Evolutionary conservation across 208 protist genomes (phyloP).

Genomic region (Borovskyia barvae): DNA sequence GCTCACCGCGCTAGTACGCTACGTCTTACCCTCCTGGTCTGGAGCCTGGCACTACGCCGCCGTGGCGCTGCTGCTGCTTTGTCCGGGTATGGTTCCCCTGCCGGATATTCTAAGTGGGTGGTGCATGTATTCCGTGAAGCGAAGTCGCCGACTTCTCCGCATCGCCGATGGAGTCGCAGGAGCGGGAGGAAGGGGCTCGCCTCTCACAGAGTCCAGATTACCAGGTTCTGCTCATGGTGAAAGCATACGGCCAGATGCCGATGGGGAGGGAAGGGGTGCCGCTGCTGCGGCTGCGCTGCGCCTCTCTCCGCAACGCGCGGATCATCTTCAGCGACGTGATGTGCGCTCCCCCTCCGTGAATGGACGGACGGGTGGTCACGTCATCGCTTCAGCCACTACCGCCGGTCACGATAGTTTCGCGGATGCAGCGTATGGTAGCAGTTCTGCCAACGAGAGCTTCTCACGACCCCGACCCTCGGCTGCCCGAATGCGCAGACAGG

Average conservation of each 20-base stretch:
- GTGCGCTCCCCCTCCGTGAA: not conserved
- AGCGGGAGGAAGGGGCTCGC: too few species aligned
- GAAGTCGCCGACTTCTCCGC: constrained; percentile 7
- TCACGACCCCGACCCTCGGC: constrained; percentile 14
- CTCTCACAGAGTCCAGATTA: too few species aligned
- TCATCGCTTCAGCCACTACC: too few species aligned
- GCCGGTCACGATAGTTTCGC: constrained; percentile 9
- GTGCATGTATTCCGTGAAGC: constrained; percentile 3
- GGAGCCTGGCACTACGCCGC: not conserved
- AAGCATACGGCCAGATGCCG: too few species aligned
- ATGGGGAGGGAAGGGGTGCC: not conserved
- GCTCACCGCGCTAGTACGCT: constrained; percentile 8
- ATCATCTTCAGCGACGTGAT: not conserved
- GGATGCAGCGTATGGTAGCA: not conserved
- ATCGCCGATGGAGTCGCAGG: not conserved
- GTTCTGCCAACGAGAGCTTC: constrained; percentile 21
- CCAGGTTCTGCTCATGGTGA: too few species aligned
- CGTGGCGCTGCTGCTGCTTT: constrained; percentile 7
- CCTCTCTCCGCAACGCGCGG: not conserved
- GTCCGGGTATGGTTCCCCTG: constrained; percentile 15
- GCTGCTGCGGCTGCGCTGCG: not conserved
- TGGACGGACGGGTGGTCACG: not conserved
- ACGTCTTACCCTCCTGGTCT: constrained; percentile 12
- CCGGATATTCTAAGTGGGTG: constrained; percentile 18
- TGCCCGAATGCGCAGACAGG: constrained; percentile 4